Base-by-base conservation (phyloP, 148 eudicot species). In the Arbutus unedo region DNA sequence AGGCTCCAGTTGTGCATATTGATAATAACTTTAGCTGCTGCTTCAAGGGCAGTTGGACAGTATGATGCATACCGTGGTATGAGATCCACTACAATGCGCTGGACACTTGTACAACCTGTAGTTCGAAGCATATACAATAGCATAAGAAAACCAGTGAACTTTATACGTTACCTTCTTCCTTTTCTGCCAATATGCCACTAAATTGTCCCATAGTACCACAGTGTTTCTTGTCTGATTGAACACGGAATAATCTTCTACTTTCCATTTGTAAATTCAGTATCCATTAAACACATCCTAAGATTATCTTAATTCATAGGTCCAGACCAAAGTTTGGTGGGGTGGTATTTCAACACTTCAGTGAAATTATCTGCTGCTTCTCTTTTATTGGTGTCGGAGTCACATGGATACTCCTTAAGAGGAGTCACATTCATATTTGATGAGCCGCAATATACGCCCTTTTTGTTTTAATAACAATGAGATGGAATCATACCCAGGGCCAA, bases 1-100 rank as follows among this genome's bases (percentile, higher is more conserved):
- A 91, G 78, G 87, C 90, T 92, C 89, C 94, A 89, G 86, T 91
- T 91, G 84, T 97, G 94, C 90, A 97, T 90, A 90, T 94, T 88
- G 64, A 97, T 90, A 75, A 90, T 86, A 59, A 89, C 97, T 87
- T 93, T 95, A 78, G 89, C 90, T 6, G 98, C 99, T 85, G 98
- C 96, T 89, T 97, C 99, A 83, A 97, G 98, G 74, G 99, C 98
- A 77, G 93, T 93, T 16, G 98, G 99, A 82, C 97, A 97, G 83
- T 84, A 88, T 50, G 91, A 84, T 73, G 97, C 97, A 90, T 91
- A 97, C 64, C 91, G 90, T 43, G 98, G 97, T 64, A 97, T 88
- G 54, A 88, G 84, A 67, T 90, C 95, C 62, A 96, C 94, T 54
- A 92, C 91, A 76, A 94, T 85, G 51, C 98, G 95, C 81, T 91